Conservation (phyloP, 2,329 filamentous ascomycete species). For the Pseudopithomyces chartarum region DNA sequence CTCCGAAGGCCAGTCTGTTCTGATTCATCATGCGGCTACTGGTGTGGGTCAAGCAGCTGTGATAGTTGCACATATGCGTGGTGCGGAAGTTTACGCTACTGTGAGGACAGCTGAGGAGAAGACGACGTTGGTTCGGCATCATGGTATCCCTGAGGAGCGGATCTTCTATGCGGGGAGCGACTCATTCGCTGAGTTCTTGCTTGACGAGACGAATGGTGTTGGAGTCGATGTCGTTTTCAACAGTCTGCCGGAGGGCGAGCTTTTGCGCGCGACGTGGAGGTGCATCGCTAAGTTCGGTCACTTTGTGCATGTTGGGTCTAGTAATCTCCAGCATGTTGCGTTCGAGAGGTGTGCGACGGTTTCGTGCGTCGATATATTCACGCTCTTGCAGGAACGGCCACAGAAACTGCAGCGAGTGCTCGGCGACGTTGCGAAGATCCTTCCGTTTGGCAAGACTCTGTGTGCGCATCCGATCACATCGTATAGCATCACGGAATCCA, state of each 20-base stretch:
- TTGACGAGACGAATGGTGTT: slow-evolving; percentile 25
- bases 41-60: slow-evolving; percentile 38
- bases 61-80: slow-evolving; percentile 26
- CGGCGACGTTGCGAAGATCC: slow-evolving; percentile 19
- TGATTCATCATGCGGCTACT: slow-evolving; percentile 36
- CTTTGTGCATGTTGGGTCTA: slow-evolving; percentile 14
- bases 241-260: slow-evolving; percentile 22
- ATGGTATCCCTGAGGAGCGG: slow-evolving; percentile 29
- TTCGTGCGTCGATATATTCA: slow-evolving; percentile 17
- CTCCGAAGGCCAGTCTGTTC: slow-evolving; percentile 35
- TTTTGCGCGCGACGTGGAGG: slow-evolving; percentile 46
- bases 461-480: slow-evolving; percentile 9
- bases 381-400: slow-evolving; percentile 20
- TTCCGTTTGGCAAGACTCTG: slow-evolving; percentile 23
- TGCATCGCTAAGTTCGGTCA: slow-evolving; percentile 48
- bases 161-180: slow-evolving; percentile 36
- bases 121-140: slow-evolving; percentile 18
- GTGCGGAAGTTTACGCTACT: slow-evolving; percentile 29
- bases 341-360: slow-evolving; percentile 18
- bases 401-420: slow-evolving; percentile 20
- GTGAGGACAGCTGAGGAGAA: slow-evolving; percentile 32
- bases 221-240: slow-evolving; percentile 47
- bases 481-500: slow-evolving; percentile 18
- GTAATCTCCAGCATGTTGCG: slow-evolving; percentile 5
- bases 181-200: slow-evolving; percentile 29